Percentiles rank a stretch among this genome's conserved stretches.
Evolutionary conservation across 1,284 basidiomycete genomes (phyloP).

Genomic region (Xerocomus amazonicus): DNA sequence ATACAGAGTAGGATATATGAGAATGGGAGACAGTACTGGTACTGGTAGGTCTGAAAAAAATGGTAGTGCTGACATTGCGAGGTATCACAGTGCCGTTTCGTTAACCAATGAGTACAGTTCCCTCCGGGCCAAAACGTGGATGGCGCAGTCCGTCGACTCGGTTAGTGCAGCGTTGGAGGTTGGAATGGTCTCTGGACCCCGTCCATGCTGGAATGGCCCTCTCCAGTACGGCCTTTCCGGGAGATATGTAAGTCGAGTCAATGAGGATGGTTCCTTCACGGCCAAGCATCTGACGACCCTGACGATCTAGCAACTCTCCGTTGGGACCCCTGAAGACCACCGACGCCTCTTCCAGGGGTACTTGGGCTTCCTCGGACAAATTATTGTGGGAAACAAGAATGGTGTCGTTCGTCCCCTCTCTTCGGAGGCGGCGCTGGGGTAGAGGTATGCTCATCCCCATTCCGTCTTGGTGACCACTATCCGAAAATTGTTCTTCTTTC

Average conservation of each 20-base stretch:
- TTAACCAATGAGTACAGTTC: conserved; percentile 23
- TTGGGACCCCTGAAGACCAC: conserved; percentile 15
- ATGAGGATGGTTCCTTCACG: conserved; percentile 22
- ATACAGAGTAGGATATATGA: neutral
- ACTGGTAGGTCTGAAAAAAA: neutral
- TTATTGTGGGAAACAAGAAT: conserved; percentile 11
- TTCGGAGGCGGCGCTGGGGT: conserved; percentile 2
- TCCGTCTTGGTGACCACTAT: conserved; percentile 19
- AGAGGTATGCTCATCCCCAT: conserved; percentile 5
- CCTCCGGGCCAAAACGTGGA: conserved; percentile 15
- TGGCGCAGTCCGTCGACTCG: neutral
- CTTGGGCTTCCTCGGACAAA: neutral
- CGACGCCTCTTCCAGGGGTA: conserved; percentile 1
- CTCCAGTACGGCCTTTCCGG: conserved; percentile 4
- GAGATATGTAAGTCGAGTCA: conserved; percentile 4
- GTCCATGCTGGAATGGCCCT: neutral
- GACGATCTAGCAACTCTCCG: conserved; percentile 15
- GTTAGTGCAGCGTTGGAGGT: neutral
- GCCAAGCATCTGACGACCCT: conserved; percentile 20
- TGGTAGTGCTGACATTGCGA: neutral
- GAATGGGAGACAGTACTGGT: neutral
- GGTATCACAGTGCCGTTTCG: neutral
- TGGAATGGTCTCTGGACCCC: neutral
- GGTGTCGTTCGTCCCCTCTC: conserved; percentile 7
- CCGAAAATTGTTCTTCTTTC: conserved; percentile 8